Base-by-base conservation (phyloP, 495 filamentous ascomycete species). In the Aspergillus asperescens region DNA sequence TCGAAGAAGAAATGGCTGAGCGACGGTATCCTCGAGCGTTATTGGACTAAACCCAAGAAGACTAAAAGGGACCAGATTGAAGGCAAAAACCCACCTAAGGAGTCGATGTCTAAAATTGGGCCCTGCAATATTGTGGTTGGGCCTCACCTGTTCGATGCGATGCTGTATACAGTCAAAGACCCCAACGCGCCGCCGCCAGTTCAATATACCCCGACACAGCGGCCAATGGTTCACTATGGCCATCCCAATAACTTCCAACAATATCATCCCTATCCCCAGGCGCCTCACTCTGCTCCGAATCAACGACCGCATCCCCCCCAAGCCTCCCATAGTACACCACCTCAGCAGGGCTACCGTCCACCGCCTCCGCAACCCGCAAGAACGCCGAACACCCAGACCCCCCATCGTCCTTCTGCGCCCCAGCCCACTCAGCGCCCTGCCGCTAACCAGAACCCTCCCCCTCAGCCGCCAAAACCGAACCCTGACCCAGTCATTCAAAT, bases 401-500 rank as follows among this genome's bases (percentile, higher is more conserved):
- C 62, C 6, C 64, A 59, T 16, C 64, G 64, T 29, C 64, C 63
- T 23, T 55, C 63, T 23, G 66, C 60, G 19, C 59, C 69, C 22
- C 71, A 69, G 34, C 54, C 60, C 28, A 51, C 66, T 5, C 66
- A 66, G 27, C 56, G 67, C n/a, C 67, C 66, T 31, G 64, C 68
- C 5, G 60, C 67, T 8, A 50, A 60, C 28, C 62, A 70, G 48
- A 61, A 67, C 2, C 63, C 70, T 7, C 59, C 67, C 3, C 62
- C 68, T 7, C 70, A 75, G 48, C 67, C 75, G 29, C 56, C 75
- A 1, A 74, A 79, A 54, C 70, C 75, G 2, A 82, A 82, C 34
- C 81, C 87, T 3, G 94, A 99, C 65, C 94, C 94, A 3, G 94
- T 99, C 35, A 99, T 99, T 50, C 87, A 95, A 48, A 89, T 90